Conservation (phyloP, 495 filamentous ascomycete species). For the Jackrogersella minutella region DNA sequence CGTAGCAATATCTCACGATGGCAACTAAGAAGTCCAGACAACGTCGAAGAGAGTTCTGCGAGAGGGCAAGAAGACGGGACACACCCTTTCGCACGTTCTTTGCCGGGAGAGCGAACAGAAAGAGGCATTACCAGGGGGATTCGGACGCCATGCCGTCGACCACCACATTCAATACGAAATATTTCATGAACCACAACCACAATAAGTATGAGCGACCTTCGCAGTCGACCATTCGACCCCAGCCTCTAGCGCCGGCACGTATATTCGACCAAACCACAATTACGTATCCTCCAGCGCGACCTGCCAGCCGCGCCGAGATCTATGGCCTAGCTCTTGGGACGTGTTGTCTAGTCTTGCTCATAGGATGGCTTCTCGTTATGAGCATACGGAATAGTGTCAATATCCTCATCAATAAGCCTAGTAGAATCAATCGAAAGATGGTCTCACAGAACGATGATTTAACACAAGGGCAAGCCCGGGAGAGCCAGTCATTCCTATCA, state of each 20-base stretch:
- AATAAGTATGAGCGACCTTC: not conserved
- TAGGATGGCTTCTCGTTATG: slow-evolving; percentile 23
- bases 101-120: not conserved
- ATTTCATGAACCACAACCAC: not conserved
- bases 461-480: not conserved
- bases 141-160: slow-evolving; percentile 10
- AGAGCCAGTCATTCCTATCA: slow-evolving; percentile 12
- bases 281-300: not conserved
- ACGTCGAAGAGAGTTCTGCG: slow-evolving; percentile 16
- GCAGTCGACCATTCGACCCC: not conserved
- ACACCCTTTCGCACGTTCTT: not conserved
- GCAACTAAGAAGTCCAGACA: slow-evolving; percentile 17
- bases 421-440: not conserved
- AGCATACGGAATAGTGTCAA: not conserved
- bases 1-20: slow-evolving; percentile 3
- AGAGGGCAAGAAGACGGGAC: slow-evolving; percentile 9
- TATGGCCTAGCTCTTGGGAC: slow-evolving; percentile 22
- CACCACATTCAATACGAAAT: not conserved
- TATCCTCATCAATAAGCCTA: not conserved
- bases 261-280: not conserved
- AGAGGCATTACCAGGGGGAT: not conserved
- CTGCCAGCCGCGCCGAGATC: slow-evolving; percentile 16
- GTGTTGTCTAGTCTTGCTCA: slow-evolving; percentile 23
- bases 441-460: slow-evolving; percentile 6
- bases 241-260: not conserved